Evolutionary conservation across 306 rosid species (phyloP).

Genomic region (Comarum palustre): DNA sequence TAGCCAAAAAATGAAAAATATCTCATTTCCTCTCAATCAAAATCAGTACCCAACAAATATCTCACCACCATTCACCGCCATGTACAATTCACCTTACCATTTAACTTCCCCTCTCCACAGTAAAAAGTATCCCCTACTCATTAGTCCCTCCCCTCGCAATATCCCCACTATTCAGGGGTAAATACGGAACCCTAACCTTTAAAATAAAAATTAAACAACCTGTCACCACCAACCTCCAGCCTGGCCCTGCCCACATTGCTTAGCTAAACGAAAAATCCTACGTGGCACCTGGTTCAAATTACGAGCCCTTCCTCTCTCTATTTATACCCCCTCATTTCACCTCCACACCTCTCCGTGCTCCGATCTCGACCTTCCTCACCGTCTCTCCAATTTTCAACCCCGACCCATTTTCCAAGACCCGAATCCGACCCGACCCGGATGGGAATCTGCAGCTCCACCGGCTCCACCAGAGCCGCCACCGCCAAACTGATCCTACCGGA

Average conservation of each 20-base stretch:
- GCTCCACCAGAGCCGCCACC: conserved; percentile 55
- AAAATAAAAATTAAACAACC: conserved; percentile 37
- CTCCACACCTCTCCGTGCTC: conserved; percentile 17
- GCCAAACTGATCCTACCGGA: conserved; percentile 67
- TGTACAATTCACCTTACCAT: background rate
- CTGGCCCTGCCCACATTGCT: conserved; percentile 52
- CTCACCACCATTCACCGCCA: background rate
- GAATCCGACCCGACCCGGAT: conserved; percentile 22
- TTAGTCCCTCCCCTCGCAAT: background rate
- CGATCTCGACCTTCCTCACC: background rate
- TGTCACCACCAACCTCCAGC: conserved; percentile 82
- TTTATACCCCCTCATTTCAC: conserved; percentile 1
- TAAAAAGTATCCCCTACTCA: background rate
- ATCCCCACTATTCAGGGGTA: conserved; percentile 9
- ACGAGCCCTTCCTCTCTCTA: conserved; percentile 26
- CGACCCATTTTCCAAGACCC: background rate
- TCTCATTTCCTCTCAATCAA: background rate
- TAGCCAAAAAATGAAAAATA: background rate
- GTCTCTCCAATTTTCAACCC: background rate
- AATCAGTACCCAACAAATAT: background rate
- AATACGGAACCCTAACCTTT: background rate
- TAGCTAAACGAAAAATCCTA: conserved; percentile 32
- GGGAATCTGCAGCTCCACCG: conserved; percentile 77
- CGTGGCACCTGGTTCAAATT: conserved; percentile 38
- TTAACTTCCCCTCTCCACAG: background rate